phyloP scores from a whole-genome alignment of 176 grass and related monocot genomes.

The Rhipidocladum racemiflorum region DNA sequence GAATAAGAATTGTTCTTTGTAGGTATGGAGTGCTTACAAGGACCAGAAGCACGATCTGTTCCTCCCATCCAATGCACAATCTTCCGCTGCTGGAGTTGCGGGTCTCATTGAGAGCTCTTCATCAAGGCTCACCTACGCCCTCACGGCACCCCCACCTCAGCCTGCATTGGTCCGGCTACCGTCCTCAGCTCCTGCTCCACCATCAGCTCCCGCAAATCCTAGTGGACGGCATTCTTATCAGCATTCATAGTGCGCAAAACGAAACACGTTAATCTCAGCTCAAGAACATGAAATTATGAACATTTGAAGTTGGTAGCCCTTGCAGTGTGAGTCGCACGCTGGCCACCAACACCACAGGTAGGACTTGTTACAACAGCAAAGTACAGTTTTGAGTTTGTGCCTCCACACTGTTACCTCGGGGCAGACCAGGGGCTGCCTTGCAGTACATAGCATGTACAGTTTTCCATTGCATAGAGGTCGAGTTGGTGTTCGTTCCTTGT shows the following conservation, averaged over 20 bases:
- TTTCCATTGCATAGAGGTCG: conserved; percentile 30
- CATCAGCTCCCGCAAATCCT: conserved; percentile 44
- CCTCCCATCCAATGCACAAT: conserved; percentile 92
- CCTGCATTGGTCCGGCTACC: conserved; percentile 59
- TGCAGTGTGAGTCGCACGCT: not conserved
- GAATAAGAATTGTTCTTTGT: not conserved
- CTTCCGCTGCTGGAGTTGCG: conserved; percentile 87
- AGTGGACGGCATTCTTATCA: conserved; percentile 52
- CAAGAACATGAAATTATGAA: not conserved
- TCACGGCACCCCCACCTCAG: conserved; percentile 75
- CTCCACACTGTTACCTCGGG: not conserved
- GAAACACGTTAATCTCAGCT: not conserved
- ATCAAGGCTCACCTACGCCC: conserved; percentile 74
- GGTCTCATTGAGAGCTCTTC: conserved; percentile 94
- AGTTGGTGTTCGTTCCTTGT: conserved; percentile 41
- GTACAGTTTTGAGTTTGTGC: not conserved
- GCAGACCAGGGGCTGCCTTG: not conserved
- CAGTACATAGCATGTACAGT: conserved; percentile 71
- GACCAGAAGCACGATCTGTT: conserved; percentile 98
- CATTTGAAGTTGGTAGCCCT: conserved; percentile 7
- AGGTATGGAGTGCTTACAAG: conserved; percentile 98
- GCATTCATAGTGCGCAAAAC: conserved; percentile 17
- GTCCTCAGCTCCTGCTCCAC: conserved; percentile 40
- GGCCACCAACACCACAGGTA: not conserved
- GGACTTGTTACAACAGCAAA: conserved; percentile 7